A percentile compares a stretch with the other conserved stretches of the same genome.
These are phyloP conservation scores for Serendipita vermifera DNA, from an alignment of 768 basidiomycete genomes.

Conservation along the genomic window DNA sequence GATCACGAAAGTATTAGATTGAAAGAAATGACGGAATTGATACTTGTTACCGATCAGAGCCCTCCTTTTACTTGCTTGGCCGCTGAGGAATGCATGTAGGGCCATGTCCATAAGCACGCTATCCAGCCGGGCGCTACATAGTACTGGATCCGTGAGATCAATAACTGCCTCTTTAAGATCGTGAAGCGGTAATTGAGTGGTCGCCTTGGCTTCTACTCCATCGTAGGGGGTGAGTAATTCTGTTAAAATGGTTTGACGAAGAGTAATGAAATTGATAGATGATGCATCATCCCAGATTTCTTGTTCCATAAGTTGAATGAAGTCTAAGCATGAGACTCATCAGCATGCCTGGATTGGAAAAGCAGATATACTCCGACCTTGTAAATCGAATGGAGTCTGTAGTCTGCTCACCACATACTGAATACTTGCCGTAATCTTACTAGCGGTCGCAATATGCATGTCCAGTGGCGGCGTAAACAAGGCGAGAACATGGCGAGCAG, in stretches of 20 bases:
- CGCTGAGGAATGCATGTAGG: not conserved
- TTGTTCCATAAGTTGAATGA: not conserved
- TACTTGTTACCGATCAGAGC: too few relatives aligned
- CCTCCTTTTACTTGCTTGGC: too few relatives aligned
- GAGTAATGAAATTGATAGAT: not conserved
- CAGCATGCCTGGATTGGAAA: not conserved
- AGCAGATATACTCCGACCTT: not conserved
- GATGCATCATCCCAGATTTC: not conserved
- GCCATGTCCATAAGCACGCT: slow-evolving; percentile 1
- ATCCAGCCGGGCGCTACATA: not conserved
- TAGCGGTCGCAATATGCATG: not conserved
- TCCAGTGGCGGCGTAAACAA: not conserved
- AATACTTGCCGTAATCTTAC: not conserved
- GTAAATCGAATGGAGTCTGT: not conserved
- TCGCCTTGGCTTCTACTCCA: not conserved
- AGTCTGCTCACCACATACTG: not conserved
- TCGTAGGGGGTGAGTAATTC: not conserved
- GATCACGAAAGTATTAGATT: too few relatives aligned
- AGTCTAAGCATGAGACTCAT: not conserved
- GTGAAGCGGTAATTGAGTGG: not conserved
- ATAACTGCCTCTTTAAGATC: not conserved
- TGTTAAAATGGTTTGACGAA: not conserved
- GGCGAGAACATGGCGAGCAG: not conserved
- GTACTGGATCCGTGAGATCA: not conserved
- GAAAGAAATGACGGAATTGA: too few relatives aligned